Conservation (phyloP, 306 rosid species). For the Neltuma alba region DNA sequence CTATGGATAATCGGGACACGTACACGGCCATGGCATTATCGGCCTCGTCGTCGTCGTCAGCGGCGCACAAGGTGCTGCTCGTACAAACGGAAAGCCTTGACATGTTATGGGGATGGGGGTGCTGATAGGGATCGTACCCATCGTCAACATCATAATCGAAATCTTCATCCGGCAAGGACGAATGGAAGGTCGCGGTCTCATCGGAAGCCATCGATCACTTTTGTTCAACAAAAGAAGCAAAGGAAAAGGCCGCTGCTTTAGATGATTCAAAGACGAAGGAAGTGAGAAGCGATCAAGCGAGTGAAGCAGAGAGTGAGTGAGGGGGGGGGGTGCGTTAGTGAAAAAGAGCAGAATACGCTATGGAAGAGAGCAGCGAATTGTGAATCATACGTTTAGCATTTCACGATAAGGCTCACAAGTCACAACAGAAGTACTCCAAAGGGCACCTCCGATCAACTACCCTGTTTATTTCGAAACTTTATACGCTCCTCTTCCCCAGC, state of each 20-base stretch:
- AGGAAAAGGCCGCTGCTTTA: not conserved
- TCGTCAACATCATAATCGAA: not conserved
- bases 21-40: not conserved
- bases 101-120: constrained; percentile 6
- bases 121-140: not conserved
- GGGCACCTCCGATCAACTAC: constrained; percentile 31
- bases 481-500: not conserved
- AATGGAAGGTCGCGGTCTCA: constrained; percentile 47
- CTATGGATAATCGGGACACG: constrained; percentile 1
- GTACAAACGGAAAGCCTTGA: constrained; percentile 13
- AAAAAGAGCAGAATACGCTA: not conserved
- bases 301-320: not conserved
- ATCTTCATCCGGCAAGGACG: constrained; percentile 45
- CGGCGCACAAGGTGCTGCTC: not conserved
- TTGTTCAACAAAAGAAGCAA: not conserved
- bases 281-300: not conserved
- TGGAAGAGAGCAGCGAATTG: constrained; percentile 19
- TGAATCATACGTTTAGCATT: constrained; percentile 45
- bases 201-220: constrained; percentile 52
- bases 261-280: not conserved
- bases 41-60: not conserved
- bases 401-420: constrained; percentile 37
- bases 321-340: not conserved
- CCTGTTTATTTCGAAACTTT: constrained; percentile 43
- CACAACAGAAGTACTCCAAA: not conserved